These are phyloP conservation scores for Pseudozyma pruni DNA, from an alignment of 1,284 basidiomycete species.

Conservation along the genomic window DNA sequence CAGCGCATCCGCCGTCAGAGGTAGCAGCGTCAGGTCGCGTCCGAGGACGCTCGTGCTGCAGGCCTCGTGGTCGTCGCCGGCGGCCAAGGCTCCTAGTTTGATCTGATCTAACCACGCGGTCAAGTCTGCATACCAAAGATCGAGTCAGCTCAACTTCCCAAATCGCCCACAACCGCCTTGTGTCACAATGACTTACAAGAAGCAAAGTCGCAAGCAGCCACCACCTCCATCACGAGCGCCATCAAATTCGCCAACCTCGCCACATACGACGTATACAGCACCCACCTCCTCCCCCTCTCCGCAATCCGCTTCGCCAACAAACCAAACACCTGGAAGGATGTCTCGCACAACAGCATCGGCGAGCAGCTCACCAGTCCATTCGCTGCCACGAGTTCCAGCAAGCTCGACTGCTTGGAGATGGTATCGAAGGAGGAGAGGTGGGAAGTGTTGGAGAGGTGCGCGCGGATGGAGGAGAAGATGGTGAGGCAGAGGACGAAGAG, in stretches of 20 bases:
- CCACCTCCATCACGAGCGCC: constrained; percentile 27
- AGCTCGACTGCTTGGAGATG: constrained; percentile 1
- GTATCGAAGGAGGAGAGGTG: constrained; percentile 4
- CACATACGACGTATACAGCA: constrained; percentile 15
- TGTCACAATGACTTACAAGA: constrained; percentile 23
- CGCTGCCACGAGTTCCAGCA: constrained; percentile 15
- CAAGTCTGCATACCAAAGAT: constrained; percentile 1
- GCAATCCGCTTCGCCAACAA: constrained; percentile 24
- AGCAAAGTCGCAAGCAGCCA: constrained; percentile 20
- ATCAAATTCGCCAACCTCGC: constrained; percentile 22
- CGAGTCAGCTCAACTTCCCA: no score
- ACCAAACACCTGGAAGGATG: constrained; percentile 34
- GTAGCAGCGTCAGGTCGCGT: constrained; percentile 29
- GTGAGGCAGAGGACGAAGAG: constrained; percentile 22
- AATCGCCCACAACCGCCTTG: no score
- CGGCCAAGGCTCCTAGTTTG: constrained; percentile 1
- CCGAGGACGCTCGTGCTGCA: constrained; percentile 26
- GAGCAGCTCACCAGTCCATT: constrained; percentile 30
- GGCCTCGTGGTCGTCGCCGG: not conserved
- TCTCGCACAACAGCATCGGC: constrained; percentile 30
- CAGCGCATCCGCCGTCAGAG: constrained; percentile 28
- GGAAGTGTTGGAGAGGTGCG: constrained; percentile 10
- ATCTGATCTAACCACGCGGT: constrained; percentile 16
- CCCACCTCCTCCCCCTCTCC: constrained; percentile 12
- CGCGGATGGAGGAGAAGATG: constrained; percentile 19